Conservation (phyloP, 2,329 filamentous ascomycete species). For the Calonectria naviculata region DNA sequence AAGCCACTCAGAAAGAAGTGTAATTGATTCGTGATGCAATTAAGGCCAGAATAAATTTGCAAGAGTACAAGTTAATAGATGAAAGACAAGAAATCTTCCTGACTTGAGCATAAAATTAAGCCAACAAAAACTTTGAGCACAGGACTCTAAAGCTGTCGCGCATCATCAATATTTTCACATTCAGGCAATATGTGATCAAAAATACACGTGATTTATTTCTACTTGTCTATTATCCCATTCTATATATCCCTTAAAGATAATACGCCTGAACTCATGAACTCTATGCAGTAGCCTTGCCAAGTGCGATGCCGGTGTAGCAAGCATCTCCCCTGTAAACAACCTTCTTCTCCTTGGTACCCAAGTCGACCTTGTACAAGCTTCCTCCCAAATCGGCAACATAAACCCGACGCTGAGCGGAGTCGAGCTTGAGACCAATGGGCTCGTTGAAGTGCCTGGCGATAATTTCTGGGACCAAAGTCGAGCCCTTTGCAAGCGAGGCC, state of each 20-base stretch:
- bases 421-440: not conserved
- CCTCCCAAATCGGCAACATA: not conserved
- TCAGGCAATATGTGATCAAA: too few relatives aligned
- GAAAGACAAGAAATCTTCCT: too few relatives aligned
- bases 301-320: not conserved
- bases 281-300: not conserved
- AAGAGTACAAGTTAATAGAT: too few relatives aligned
- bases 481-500: not conserved
- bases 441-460: not conserved
- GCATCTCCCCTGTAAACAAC: not conserved
- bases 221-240: too few relatives aligned
- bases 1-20: too few relatives aligned
- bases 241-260: not conserved
- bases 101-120: too few relatives aligned
- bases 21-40: too few relatives aligned
- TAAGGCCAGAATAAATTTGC: too few relatives aligned
- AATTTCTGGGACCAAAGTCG: not conserved
- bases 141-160: too few relatives aligned
- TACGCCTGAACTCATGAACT: not conserved
- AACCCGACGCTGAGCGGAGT: not conserved
- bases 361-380: not conserved
- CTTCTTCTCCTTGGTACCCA: not conserved
- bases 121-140: too few relatives aligned
- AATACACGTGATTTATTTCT: too few relatives aligned
- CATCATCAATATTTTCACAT: too few relatives aligned